phyloP scores from a whole-genome alignment of 2,329 filamentous ascomycete species.

The Colletotrichum caudatum region DNA sequence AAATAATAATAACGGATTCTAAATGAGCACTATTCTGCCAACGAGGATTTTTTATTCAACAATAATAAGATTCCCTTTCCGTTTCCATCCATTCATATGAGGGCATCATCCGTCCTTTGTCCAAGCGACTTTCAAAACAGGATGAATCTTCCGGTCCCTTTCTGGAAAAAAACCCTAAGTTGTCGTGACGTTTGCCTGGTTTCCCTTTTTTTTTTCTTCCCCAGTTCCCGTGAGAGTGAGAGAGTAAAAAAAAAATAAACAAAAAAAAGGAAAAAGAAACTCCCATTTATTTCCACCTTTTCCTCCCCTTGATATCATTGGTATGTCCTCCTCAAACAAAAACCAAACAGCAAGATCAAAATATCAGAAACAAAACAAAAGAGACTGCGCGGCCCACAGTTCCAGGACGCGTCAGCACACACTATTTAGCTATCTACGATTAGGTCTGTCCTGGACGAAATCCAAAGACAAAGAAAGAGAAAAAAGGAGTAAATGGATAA shows the following conservation, averaged over 20 bases:
- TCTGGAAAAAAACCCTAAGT: too few relatives aligned
- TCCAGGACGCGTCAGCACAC: background rate
- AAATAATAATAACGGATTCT: constrained; percentile 17
- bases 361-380: background rate
- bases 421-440: constrained; percentile 41
- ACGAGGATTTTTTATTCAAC: background rate
- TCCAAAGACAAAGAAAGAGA: background rate
- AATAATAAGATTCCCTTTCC: constrained; percentile 11
- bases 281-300: constrained; percentile 30
- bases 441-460: constrained; percentile 21
- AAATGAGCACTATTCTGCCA: constrained; percentile 30
- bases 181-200: background rate
- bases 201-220: background rate
- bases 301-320: constrained; percentile 42
- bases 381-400: background rate
- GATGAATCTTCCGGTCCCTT: background rate
- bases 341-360: background rate
- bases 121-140: background rate
- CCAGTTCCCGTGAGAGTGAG: background rate
- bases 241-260: background rate
- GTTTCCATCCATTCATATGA: background rate
- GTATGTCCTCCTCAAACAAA: constrained; percentile 38
- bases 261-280: background rate
- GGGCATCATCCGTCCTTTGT: background rate
- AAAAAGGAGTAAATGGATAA: background rate